Evolutionary conservation across 148 eudicot genomes (phyloP), one percentile per base, ranked within the genome.

Genomic region (Vaccinium vitisidaea): DNA sequence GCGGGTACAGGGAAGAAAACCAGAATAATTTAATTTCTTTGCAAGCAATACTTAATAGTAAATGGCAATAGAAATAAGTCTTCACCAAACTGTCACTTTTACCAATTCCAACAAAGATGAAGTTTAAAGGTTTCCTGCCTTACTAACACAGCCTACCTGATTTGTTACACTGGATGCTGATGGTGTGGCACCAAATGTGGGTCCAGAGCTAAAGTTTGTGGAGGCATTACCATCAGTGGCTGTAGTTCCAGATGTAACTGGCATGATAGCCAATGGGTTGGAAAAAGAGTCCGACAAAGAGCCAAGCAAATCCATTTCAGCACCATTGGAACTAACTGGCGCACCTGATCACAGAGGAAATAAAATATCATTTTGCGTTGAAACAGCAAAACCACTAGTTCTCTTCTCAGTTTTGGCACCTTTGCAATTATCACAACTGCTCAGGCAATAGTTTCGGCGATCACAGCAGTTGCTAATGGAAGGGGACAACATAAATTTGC

Each of bases 271-370:
- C 84, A 93, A 88, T 39, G 94, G 87, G 67, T 84, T 90, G 53
- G 91, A 82, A 82, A 90, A 91, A 46, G 91, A 85, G 23, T 95
- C 98, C 16, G 95, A 91, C 85, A 94, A 91, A 63, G 98, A 93
- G 54, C 96, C 99, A 83, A 97, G 86, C 86, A 93, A 86, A 85
- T 95, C 99, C 89, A 91, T 87, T 79, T 94, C 98, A 54, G 89
- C 89, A 87, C 88, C 89, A 50, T 82, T 88, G 10, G 94, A 83
- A 25, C 95, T 61, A 85, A 84, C 86, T 83, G 93, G 90, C 13
- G 90, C 90, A 86, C 84, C 98, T 92, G 92, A 86, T 54, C 77
- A 85, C 23, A 63, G 21, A 74, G 56, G 46, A 39, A 75, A 59
- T 21, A 75, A 65, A 79, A 58, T 12, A 39, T 76, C 27, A 86